A percentile compares a stretch with the other conserved stretches of the same genome.
Evolutionary conservation across 2,329 filamentous ascomycete species (phyloP).

Genomic region (Talaromyces sp.): DNA sequence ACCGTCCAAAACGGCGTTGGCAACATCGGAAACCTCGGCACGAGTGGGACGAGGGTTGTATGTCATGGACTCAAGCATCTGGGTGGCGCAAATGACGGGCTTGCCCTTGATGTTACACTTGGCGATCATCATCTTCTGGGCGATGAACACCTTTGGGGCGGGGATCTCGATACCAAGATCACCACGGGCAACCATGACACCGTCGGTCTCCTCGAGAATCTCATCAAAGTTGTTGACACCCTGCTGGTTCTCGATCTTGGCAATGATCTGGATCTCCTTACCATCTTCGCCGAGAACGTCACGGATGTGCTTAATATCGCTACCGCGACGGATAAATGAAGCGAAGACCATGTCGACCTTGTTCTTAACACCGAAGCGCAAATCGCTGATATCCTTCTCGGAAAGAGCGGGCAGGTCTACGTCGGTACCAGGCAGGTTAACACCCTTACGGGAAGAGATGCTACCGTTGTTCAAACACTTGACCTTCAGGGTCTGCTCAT

Average conservation of each 20-base stretch:
- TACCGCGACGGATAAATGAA: slow-evolving; percentile 92
- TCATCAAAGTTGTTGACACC: slow-evolving; percentile 99
- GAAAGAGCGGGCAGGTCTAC: slow-evolving; percentile 96
- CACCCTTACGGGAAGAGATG: slow-evolving; percentile 98
- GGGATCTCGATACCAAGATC: slow-evolving; percentile 98
- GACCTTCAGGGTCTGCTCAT: slow-evolving; percentile 86
- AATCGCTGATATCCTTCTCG: slow-evolving; percentile 95
- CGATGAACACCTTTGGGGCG: slow-evolving; percentile 96
- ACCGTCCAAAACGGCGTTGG: slow-evolving; percentile 95
- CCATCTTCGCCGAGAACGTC: slow-evolving; percentile 87
- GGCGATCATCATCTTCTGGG: slow-evolving; percentile 99
- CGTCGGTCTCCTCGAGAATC: slow-evolving; percentile 93
- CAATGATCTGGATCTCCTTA: slow-evolving; percentile 97
- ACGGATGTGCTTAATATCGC: slow-evolving; percentile 92
- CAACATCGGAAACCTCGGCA: slow-evolving; percentile 97
- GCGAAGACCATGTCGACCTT: slow-evolving; percentile 99
- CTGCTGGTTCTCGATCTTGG: slow-evolving; percentile 99
- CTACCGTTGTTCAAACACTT: slow-evolving; percentile 94
- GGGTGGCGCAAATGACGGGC: slow-evolving; percentile 97
- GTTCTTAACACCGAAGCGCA: slow-evolving; percentile 97
- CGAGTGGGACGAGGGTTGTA: slow-evolving; percentile 98
- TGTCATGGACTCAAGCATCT: slow-evolving; percentile 99
- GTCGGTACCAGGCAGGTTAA: slow-evolving; percentile 98
- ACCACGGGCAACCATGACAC: slow-evolving; percentile 99
- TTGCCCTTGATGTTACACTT: slow-evolving; percentile 99